A percentile compares a stretch with the other conserved stretches of the same genome.
These are phyloP conservation scores for Monascus ruber DNA, from an alignment of 2,329 filamentous ascomycete genomes.

Conservation along the genomic window DNA sequence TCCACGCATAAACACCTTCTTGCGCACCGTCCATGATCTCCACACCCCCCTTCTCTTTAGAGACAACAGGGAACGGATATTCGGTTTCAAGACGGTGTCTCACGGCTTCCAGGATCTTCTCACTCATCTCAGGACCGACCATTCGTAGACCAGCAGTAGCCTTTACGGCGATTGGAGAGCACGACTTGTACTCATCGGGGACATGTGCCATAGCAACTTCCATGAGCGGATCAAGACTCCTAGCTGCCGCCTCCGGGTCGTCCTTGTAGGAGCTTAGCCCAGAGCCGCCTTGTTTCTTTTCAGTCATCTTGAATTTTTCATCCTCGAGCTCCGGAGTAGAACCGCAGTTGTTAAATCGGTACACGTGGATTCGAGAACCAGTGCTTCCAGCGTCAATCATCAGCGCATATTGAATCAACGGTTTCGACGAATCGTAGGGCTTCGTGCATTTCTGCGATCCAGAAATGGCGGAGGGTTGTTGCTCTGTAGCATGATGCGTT, in stretches of 20 bases:
- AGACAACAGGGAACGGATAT: constrained; percentile 91
- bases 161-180: constrained; percentile 93
- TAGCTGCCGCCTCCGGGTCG: constrained; percentile 77
- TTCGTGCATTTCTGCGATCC: constrained; percentile 65
- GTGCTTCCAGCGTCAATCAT: constrained; percentile 99
- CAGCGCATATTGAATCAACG: constrained; percentile 90
- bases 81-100: constrained; percentile 70
- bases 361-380: constrained; percentile 94
- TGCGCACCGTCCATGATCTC: constrained; percentile 96
- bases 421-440: constrained; percentile 77
- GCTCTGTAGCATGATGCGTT: constrained; percentile 8
- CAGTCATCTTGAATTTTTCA: constrained; percentile 89
- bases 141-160: constrained; percentile 88
- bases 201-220: constrained; percentile 74
- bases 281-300: constrained; percentile 67
- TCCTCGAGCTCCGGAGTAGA: constrained; percentile 86
- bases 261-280: constrained; percentile 76
- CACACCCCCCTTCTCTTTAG: constrained; percentile 72
- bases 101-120: constrained; percentile 77
- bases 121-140: constrained; percentile 67
- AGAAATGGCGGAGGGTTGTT: constrained; percentile 31
- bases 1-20: constrained; percentile 98
- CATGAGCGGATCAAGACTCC: constrained; percentile 79
- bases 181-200: constrained; percentile 79
- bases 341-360: constrained; percentile 98